Evolutionary conservation across 208 protist species (phyloP).

Genomic region (Tritrichomonas musculus): DNA sequence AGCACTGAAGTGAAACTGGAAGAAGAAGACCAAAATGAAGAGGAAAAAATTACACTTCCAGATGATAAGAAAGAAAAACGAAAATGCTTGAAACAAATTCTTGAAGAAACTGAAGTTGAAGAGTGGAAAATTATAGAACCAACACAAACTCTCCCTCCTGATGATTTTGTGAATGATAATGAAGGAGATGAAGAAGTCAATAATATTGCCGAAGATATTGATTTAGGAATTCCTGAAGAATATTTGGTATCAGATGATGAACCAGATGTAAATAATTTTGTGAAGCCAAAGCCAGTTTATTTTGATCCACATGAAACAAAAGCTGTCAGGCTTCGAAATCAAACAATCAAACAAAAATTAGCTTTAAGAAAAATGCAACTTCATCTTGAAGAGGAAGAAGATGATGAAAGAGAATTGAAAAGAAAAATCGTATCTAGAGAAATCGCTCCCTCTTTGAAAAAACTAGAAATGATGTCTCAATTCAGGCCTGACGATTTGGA

Average conservation of each 20-base stretch:
- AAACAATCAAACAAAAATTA: neutral
- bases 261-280: neutral
- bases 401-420: neutral
- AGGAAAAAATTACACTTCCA: too few relatives aligned
- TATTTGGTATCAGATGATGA: neutral
- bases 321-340: neutral
- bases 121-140: too few relatives aligned
- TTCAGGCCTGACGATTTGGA: neutral
- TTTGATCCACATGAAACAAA: conserved; percentile 30
- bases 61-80: too few relatives aligned
- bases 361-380: neutral
- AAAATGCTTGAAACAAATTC: too few relatives aligned
- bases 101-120: too few relatives aligned
- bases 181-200: too few relatives aligned
- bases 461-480: neutral
- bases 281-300: neutral
- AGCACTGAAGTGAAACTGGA: too few relatives aligned
- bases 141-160: too few relatives aligned
- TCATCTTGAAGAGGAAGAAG: neutral
- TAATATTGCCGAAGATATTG: too few relatives aligned
- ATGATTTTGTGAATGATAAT: too few relatives aligned
- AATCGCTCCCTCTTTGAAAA: neutral
- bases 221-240: neutral
- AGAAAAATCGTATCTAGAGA: neutral
- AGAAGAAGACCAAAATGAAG: too few relatives aligned